Evolutionary conservation across 768 basidiomycete genomes (phyloP), one percentile per base, ranked within the genome.

Genomic region (Suillus luteus): DNA sequence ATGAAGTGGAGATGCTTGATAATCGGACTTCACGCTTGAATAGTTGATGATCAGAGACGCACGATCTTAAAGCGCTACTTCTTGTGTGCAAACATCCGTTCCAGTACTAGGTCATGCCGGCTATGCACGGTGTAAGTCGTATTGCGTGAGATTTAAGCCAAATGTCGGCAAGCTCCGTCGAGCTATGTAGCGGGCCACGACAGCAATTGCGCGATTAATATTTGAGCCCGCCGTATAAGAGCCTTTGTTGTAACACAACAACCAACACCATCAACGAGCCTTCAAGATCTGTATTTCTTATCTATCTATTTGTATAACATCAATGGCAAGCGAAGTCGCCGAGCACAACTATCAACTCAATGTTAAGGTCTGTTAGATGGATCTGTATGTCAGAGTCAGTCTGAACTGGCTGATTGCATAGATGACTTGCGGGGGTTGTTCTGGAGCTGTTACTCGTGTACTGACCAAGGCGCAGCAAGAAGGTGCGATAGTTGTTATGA

Each of bases 381-480:
- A 43, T 65, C 35, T 22, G n/a, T 27, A 27, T 22, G 9, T 33
- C 33, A 4, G 33, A 24, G 27, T 12, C 19, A 4, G 6, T 15
- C 27, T 31, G 33, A 38, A 35, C 27, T 22, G 31, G 48, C 43
- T 67, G 55, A 68, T 58, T n/a, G 9, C 10, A 19, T 63, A 93
- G 93, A 95, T 95, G 93, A 86, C 90, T 44, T 96, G 94, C 79
- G 72, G 75, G 35, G 94, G 94, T 33, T 96, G 94, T 79, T 93
- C 93, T 37, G 88, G 90, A 17, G 94, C 94, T 14, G 82, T 96
- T 60, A 81, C 78, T 33, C 86, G 91, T 35, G 94, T 87, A 15
- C 81, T 96, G 48, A 78, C 83, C 66, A 95, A 89, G 77, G 82
- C 87, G 40, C 38, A 58, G 5, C 83, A 91, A 64, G 78, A 81